A percentile compares a stretch with the other conserved stretches of the same genome.
phyloP scores from a whole-genome alignment of 2,329 filamentous ascomycete genomes.

The Fusarium transvaalense region DNA sequence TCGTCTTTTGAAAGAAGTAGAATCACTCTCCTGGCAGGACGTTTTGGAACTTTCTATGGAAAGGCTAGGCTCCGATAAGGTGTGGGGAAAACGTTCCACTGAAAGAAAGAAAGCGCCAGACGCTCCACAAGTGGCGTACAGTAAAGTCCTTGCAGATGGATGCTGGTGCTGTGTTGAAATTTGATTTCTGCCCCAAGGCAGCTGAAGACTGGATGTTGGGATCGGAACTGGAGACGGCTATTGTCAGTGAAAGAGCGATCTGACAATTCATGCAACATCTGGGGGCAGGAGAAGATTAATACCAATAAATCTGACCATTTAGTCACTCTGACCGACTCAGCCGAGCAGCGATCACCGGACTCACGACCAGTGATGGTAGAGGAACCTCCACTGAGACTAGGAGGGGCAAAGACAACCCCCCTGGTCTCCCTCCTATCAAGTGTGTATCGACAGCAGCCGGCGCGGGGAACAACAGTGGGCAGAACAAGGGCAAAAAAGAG shows the following conservation, averaged over 20 bases:
- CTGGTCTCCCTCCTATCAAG: slow-evolving; percentile 2
- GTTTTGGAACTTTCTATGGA: slow-evolving; percentile 36
- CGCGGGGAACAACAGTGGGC: slow-evolving; percentile 12
- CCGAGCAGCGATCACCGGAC: slow-evolving; percentile 49
- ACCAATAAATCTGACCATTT: slow-evolving; percentile 36
- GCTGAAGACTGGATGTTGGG: background rate
- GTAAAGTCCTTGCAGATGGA: slow-evolving; percentile 10
- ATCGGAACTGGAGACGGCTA: background rate
- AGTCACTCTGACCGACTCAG: slow-evolving; percentile 41
- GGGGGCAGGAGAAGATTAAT: slow-evolving; percentile 4
- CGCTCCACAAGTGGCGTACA: slow-evolving; percentile 38
- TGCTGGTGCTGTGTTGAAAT: background rate
- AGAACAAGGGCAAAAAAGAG: slow-evolving; percentile 20
- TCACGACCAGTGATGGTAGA: slow-evolving; percentile 39
- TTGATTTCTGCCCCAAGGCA: background rate
- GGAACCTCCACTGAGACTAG: background rate
- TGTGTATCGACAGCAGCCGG: slow-evolving; percentile 11
- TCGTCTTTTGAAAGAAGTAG: slow-evolving; percentile 7
- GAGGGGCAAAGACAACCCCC: slow-evolving; percentile 37
- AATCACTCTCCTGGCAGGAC: slow-evolving; percentile 6
- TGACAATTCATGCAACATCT: background rate
- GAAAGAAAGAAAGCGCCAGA: slow-evolving; percentile 10
- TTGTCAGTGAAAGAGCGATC: background rate
- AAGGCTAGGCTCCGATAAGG: slow-evolving; percentile 30
- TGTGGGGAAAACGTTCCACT: slow-evolving; percentile 27